Percentiles rank a stretch among this genome's conserved stretches.
phyloP scores from a whole-genome alignment of 805 yeast species.

The Candida ficus region DNA sequence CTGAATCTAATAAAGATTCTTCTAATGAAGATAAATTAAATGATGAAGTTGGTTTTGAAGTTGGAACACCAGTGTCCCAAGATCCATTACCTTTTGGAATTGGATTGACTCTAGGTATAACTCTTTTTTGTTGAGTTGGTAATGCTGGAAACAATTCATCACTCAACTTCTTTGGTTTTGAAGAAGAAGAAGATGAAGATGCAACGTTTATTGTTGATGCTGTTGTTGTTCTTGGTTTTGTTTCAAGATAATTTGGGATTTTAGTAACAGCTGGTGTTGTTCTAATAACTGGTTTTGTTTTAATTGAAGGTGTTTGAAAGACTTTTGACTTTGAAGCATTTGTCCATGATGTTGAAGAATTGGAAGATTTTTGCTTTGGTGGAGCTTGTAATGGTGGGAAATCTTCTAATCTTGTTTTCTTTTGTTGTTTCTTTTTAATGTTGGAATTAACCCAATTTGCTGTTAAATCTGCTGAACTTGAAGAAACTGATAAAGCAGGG shows the following conservation, averaged over 20 bases:
- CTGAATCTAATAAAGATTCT: conserved; percentile 19
- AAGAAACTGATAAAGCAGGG: conserved; percentile 41
- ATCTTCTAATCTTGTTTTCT: conserved; percentile 10
- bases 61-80: conserved; percentile 22
- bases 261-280: conserved; percentile 15
- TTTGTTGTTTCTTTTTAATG: conserved; percentile 14
- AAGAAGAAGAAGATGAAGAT: conserved; percentile 18
- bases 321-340: not conserved
- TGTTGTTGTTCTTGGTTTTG: conserved; percentile 17
- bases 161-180: conserved; percentile 13
- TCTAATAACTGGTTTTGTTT: conserved; percentile 6
- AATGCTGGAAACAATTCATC: conserved; percentile 45
- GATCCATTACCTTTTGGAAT: conserved; percentile 33
- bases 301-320: not conserved
- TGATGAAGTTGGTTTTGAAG: conserved; percentile 14
- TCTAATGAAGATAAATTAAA: conserved; percentile 14
- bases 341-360: not conserved
- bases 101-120: conserved; percentile 57
- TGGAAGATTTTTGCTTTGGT: conserved; percentile 3
- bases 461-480: conserved; percentile 18
- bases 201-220: conserved; percentile 17
- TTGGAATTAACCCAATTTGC: conserved; percentile 26
- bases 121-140: conserved; percentile 36
- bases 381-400: conserved; percentile 29
- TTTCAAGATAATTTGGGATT: conserved; percentile 15